Evolutionary conservation across 768 basidiomycete genomes (phyloP), one percentile per base, ranked within the genome.

Genomic region (Kwoniella heveanensis): DNA sequence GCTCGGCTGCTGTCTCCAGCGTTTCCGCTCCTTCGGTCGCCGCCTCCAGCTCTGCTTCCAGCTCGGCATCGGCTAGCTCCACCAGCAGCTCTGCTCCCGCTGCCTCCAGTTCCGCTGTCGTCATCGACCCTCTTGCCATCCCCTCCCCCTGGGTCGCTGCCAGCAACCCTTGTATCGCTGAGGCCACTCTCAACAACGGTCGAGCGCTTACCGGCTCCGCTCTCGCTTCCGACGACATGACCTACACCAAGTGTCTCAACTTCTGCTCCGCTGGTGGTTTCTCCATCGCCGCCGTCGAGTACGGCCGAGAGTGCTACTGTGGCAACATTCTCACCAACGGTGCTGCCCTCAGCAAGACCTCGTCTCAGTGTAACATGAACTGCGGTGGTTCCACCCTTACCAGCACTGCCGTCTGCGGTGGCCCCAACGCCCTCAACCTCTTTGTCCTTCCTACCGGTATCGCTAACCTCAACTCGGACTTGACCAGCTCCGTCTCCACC

Each of bases 321-420:
- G 13, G 86, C 84, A 46, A 85, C 84, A 7, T 81, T 71, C 2
- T 86, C 84, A 25, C 88, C 74, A 60, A 91, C 82, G 29, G 84
- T 82, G 75, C 70, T 37, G 47, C 62, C 1, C 56, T 67, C 25
- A 44, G 26, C 12, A 39, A n/a, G 10, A 54, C 69, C 1, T 26
- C 52, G 22, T 50, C 54, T 24, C 54, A 69, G 46, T 59, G 60
- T 24, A 48, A 53, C 57, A 72, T 72, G 70, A n/a, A 47, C n/a
- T 72, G 70, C 49, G 49, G 54, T 26, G 70, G 70, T 17, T 62
- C 65, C 39, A 24, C 61, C 25, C 19, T n/a, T 15, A 44, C 54
- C 29, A 64, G 39, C 29, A 58, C 21, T 26, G 54, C 30, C 10
- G 26, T 61, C 7, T 68, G 67, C 47, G 67, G 67, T 50, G 67